Evolutionary conservation across 176 grass and related monocot species (phyloP), one percentile per base, ranked within the genome.

Genomic region (Eragrostis nindensis): DNA sequence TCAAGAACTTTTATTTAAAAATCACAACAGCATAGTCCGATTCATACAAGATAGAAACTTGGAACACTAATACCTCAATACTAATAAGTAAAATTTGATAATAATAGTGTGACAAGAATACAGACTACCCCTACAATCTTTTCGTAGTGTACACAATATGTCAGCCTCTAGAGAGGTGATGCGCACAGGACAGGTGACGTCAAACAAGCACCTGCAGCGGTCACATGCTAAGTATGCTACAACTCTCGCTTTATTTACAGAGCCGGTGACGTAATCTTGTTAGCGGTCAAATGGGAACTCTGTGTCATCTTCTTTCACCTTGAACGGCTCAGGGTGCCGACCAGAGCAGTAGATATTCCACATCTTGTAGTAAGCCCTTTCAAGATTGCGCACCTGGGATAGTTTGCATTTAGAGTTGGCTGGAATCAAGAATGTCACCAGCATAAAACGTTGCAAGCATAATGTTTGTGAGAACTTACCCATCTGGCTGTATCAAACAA

Each of bases 341-440:
- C 86, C 75, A 1, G 77, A 74, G 72, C 86, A 91, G 66, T 93
- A 85, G 60, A 93, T 76, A 66, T 89, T 89, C 94, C 94, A 93
- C 94, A 97, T 97, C 53, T 93, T 97, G 82, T 85, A 93, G 66
- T 97, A 97, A 8, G 94, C 88, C 67, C 94, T 89, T 29, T 93
- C 94, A 69, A 97, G 74, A 85, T 97, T 97, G 17, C 30, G 63
- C 22, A 97, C 94, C 94, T 97, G 81, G 68, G 68, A 89, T 9
- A 38, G 15, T 61, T 81, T 40, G 12, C 52, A 67, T 53, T 41
- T 26, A 56, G 36, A 16, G 6, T 45, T 12, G 29, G 52, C 55
- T 77, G 15, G 25, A 84, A 46, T 41, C 56, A 25, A 46, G 6
- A 59, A 8, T 11, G 0, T 19, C 26, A n/a, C 17, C 46, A 17